Evolutionary conservation across 495 filamentous ascomycete species (phyloP).

Genomic region (Penicillium diatomitis): DNA sequence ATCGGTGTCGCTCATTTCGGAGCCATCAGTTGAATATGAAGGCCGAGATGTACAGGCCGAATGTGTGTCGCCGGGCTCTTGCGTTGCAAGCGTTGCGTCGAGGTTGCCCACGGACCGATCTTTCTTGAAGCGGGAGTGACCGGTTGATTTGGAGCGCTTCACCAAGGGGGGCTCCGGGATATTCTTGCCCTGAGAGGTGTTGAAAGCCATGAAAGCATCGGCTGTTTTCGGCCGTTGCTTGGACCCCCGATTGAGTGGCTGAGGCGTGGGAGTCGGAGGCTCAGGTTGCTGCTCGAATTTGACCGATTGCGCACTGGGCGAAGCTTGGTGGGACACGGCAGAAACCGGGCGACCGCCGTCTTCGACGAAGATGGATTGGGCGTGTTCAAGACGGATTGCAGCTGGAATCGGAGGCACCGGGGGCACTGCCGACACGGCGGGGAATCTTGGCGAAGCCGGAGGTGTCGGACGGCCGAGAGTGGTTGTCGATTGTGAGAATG

Average conservation of each 20-base stretch:
- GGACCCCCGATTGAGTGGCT: constrained; percentile 41
- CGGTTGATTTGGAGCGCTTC: constrained; percentile 32
- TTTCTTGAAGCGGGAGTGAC: constrained; percentile 28
- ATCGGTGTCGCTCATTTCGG: constrained; percentile 20
- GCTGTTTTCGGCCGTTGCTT: constrained; percentile 42
- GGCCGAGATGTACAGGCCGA: constrained; percentile 19
- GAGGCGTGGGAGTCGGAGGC: constrained; percentile 52
- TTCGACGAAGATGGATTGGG: constrained; percentile 49
- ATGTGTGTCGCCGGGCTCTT: constrained; percentile 14
- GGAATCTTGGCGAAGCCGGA: constrained; percentile 29
- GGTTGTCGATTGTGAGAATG: constrained; percentile 29
- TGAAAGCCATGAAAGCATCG: constrained; percentile 38
- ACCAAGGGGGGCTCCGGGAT: constrained; percentile 8
- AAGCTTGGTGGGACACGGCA: constrained; percentile 63
- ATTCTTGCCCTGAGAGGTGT: constrained; percentile 12
- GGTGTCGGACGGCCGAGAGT: constrained; percentile 23
- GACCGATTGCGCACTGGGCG: constrained; percentile 52
- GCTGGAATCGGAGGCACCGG: constrained; percentile 17
- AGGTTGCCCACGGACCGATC: constrained; percentile 25
- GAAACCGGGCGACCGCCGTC: constrained; percentile 63
- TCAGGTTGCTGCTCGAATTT: constrained; percentile 22
- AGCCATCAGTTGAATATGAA: constrained; percentile 28
- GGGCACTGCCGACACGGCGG: constrained; percentile 7
- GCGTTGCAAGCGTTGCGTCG: constrained; percentile 16
- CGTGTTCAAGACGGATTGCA: constrained; percentile 22